Percentiles rank a stretch among this genome's conserved stretches.
These are phyloP conservation scores for Russula compacta DNA, from an alignment of 768 basidiomycete species.

Conservation along the genomic window DNA sequence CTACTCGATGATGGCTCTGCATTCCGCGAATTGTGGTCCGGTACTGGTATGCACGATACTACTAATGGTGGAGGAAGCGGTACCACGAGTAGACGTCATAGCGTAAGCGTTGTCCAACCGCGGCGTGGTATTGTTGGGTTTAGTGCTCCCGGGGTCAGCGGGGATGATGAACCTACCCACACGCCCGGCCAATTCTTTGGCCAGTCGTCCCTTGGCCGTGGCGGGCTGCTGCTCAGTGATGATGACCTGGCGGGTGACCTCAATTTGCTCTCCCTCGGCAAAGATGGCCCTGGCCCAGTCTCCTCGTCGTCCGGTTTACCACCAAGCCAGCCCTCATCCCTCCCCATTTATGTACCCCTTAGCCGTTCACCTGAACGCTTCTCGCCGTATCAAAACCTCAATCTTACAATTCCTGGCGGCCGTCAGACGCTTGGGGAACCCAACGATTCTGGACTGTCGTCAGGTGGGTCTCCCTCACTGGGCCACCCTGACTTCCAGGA, in stretches of 20 bases:
- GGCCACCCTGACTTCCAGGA: slow-evolving; percentile 39
- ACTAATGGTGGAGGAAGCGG: slow-evolving; percentile 66
- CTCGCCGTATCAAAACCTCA: slow-evolving; percentile 53
- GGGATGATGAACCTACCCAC: slow-evolving; percentile 32
- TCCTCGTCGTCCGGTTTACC: slow-evolving; percentile 36
- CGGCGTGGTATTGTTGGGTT: slow-evolving; percentile 62
- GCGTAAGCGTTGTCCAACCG: slow-evolving; percentile 76
- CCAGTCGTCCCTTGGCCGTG: slow-evolving; percentile 30
- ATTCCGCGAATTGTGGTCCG: slow-evolving; percentile 67
- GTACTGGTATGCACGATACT: slow-evolving; percentile 54
- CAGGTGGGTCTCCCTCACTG: slow-evolving; percentile 40
- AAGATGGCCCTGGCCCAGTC: slow-evolving; percentile 31
- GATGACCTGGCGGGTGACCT: slow-evolving; percentile 75
- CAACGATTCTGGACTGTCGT: slow-evolving; percentile 49
- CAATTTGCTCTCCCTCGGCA: slow-evolving; percentile 50
- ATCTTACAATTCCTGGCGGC: slow-evolving; percentile 46
- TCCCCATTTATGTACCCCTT: slow-evolving; percentile 66
- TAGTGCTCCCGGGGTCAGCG: slow-evolving; percentile 45
- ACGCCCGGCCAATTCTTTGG: slow-evolving; percentile 28
- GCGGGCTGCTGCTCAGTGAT: slow-evolving; percentile 62
- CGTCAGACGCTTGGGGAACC: slow-evolving; percentile 50
- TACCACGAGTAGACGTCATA: slow-evolving; percentile 74
- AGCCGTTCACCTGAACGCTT: slow-evolving; percentile 47
- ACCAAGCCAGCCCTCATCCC: slow-evolving; percentile 61
- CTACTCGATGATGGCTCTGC: slow-evolving; percentile 64